phyloP scores from a whole-genome alignment of 2,329 filamentous ascomycete species.

The Orbilia quercus region DNA sequence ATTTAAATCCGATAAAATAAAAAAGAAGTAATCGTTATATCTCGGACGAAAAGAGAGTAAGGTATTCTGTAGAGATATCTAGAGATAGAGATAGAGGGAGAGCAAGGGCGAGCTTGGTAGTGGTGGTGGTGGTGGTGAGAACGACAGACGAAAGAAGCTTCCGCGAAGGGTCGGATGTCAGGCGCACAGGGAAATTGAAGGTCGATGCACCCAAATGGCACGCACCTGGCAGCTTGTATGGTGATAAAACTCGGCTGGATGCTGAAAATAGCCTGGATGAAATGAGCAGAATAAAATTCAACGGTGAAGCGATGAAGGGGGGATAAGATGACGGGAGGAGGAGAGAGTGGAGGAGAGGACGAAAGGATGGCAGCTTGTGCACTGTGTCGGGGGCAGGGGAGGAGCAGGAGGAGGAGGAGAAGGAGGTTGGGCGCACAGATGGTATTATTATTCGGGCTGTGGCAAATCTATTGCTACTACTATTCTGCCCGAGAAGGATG shows the following conservation, averaged over 20 bases:
- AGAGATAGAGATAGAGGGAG: not conserved
- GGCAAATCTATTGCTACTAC: no score
- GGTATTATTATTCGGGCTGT: no score
- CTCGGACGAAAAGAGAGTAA: slow-evolving; percentile 10
- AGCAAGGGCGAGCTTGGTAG: not conserved
- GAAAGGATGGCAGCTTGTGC: no score
- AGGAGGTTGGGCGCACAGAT: no score
- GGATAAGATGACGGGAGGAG: not conserved
- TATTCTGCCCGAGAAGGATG: no score
- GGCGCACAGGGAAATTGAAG: slow-evolving; percentile 10
- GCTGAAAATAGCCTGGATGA: not conserved
- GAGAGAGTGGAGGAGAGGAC: not conserved
- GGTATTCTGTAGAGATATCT: no score
- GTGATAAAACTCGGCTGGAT: not conserved
- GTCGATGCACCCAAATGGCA: no score
- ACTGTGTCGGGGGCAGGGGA: not conserved
- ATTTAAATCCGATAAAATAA: no score
- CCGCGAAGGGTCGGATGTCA: slow-evolving; percentile 3
- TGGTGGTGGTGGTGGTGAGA: not conserved
- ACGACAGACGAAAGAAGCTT: not conserved
- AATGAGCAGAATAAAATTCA: not conserved
- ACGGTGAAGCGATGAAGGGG: not conserved
- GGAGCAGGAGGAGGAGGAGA: no score
- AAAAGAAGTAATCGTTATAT: no score
- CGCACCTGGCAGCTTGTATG: no score